Evolutionary conservation across 2,329 filamentous ascomycete genomes (phyloP).

Genomic region (Claviceps citrina): DNA sequence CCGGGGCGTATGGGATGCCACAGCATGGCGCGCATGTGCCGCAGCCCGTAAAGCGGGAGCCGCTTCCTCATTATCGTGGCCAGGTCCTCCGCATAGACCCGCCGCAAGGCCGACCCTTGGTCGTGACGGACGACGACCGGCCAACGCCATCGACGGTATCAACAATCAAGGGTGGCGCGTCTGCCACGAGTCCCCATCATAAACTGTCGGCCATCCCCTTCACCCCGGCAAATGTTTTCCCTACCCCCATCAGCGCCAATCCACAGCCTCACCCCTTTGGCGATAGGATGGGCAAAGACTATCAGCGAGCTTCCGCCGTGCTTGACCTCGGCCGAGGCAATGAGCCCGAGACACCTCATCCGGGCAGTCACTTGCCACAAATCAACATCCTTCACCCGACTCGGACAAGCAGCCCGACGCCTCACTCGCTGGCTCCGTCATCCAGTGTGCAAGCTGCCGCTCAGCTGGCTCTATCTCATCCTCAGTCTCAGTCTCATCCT

Average conservation of each 20-base stretch:
- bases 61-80: slow-evolving; percentile 43
- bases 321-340: slow-evolving; percentile 39
- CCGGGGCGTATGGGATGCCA: slow-evolving; percentile 47
- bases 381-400: slow-evolving; percentile 40
- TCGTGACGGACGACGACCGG: slow-evolving; percentile 39
- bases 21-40: slow-evolving; percentile 26
- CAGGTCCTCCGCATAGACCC: slow-evolving; percentile 48
- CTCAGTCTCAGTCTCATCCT: slow-evolving; percentile 30
- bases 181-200: slow-evolving; percentile 42
- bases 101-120: slow-evolving; percentile 40
- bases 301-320: slow-evolving; percentile 43
- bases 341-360: slow-evolving; percentile 38
- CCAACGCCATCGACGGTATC: slow-evolving; percentile 44
- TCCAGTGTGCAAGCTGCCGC: slow-evolving; percentile 37
- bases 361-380: slow-evolving; percentile 37
- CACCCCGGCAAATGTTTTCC: slow-evolving; percentile 39
- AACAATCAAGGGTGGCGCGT: slow-evolving; percentile 38
- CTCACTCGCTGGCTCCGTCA: slow-evolving; percentile 21
- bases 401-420: slow-evolving; percentile 32
- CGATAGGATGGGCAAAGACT: slow-evolving; percentile 40
- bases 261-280: slow-evolving; percentile 28
- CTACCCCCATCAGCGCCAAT: slow-evolving; percentile 47
- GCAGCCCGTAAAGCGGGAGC: slow-evolving; percentile 36
- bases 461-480: slow-evolving; percentile 42
- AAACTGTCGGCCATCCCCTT: slow-evolving; percentile 45